Percentiles rank a stretch among this genome's conserved stretches.
Conservation (phyloP, 2,329 filamentous ascomycete species). For the Verticillium klebahnii region DNA sequence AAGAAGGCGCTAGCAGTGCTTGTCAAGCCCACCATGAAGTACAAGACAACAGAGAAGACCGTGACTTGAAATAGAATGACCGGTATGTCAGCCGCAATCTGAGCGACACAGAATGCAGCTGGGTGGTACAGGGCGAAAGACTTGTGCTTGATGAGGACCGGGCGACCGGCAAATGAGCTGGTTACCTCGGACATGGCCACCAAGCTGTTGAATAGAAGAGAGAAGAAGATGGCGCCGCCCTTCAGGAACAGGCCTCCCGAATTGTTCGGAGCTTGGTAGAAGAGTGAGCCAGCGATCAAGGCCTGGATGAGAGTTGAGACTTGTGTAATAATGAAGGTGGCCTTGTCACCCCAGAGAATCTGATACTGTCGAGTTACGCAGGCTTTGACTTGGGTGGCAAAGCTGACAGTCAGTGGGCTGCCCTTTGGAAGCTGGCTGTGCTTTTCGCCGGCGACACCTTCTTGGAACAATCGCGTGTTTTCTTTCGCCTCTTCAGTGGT, state of each 20-base stretch:
- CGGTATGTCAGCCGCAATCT: constrained; percentile 50
- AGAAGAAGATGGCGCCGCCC: constrained; percentile 59
- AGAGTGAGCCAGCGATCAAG: constrained; percentile 60
- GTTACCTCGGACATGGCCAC: constrained; percentile 64
- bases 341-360: constrained; percentile 60
- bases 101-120: constrained; percentile 53
- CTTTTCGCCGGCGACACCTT: constrained; percentile 50
- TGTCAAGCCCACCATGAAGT: constrained; percentile 60
- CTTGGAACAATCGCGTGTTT: constrained; percentile 48
- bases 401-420: constrained; percentile 53
- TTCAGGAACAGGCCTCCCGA: constrained; percentile 60
- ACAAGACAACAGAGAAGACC: constrained; percentile 52
- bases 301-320: constrained; percentile 52
- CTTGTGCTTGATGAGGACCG: constrained; percentile 55
- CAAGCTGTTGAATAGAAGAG: constrained; percentile 58
- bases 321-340: constrained; percentile 60
- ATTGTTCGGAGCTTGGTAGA: constrained; percentile 57
- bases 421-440: constrained; percentile 44
- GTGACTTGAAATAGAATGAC: constrained; percentile 55
- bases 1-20: constrained; percentile 51
- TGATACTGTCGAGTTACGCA: constrained; percentile 59
- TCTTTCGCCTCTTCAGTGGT: constrained; percentile 40
- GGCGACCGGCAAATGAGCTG: constrained; percentile 55
- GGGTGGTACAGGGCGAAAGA: constrained; percentile 54
- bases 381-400: constrained; percentile 49